These are phyloP conservation scores for Russula brevipes DNA, from an alignment of 768 basidiomycete genomes.

Conservation along the genomic window DNA sequence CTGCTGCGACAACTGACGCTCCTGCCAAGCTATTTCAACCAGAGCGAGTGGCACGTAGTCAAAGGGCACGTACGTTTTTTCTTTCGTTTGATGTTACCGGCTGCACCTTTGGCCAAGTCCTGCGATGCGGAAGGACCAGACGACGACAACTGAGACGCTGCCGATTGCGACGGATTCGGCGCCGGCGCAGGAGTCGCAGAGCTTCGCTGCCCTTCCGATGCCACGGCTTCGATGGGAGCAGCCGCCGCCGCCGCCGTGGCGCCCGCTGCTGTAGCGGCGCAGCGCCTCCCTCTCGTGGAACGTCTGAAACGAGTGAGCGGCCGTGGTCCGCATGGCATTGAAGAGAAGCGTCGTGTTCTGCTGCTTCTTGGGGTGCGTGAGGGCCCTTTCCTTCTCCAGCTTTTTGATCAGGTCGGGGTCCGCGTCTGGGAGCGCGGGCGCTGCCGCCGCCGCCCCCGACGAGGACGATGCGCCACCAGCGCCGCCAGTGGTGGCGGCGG, in stretches of 20 bases:
- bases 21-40: neutral
- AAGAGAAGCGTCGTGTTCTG: slow-evolving; percentile 65
- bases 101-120: slow-evolving; percentile 44
- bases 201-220: slow-evolving; percentile 25
- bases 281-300: slow-evolving; percentile 37
- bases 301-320: slow-evolving; percentile 56
- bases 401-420: slow-evolving; percentile 15
- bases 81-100: slow-evolving; percentile 63
- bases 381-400: slow-evolving; percentile 17
- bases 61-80: slow-evolving; percentile 61
- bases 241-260: slow-evolving; percentile 32
- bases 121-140: slow-evolving; percentile 38
- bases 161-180: slow-evolving; percentile 27
- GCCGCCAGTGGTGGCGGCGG: neutral
- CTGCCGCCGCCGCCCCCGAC: no score
- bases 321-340: slow-evolving; percentile 78
- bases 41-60: neutral
- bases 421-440: slow-evolving; percentile 3
- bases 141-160: slow-evolving; percentile 35
- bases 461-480: neutral
- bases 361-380: slow-evolving; percentile 43
- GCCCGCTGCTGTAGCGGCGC: slow-evolving; percentile 22
- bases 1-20: slow-evolving; percentile 9
- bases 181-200: slow-evolving; percentile 35
- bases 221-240: neutral